These are phyloP conservation scores for Infundibulicybe gibba DNA, from an alignment of 768 basidiomycete genomes.

Conservation along the genomic window DNA sequence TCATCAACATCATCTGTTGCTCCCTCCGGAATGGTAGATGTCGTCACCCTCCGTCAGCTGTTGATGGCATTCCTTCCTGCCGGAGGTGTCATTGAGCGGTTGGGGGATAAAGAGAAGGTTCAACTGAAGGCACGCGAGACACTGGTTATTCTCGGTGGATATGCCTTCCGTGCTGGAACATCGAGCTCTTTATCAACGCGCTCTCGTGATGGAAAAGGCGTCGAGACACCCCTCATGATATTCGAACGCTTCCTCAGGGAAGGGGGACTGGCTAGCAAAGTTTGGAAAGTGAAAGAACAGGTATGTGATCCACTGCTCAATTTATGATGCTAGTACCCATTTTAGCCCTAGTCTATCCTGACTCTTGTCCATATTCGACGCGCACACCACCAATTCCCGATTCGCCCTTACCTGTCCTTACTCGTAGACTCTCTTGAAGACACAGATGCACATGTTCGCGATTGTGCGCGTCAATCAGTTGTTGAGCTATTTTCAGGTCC, in stretches of 20 bases:
- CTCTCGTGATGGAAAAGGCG: constrained; percentile 52
- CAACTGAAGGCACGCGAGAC: constrained; percentile 74
- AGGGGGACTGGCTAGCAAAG: constrained; percentile 72
- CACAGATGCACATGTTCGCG: constrained; percentile 85
- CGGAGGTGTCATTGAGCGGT: constrained; percentile 77
- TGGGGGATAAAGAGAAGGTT: constrained; percentile 77
- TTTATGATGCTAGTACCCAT: constrained; percentile 1
- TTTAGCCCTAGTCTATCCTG: constrained; percentile 46
- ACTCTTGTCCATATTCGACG: constrained; percentile 74
- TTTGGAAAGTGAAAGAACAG: constrained; percentile 85
- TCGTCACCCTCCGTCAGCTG: constrained; percentile 60
- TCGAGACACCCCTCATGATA: constrained; percentile 62
- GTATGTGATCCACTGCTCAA: constrained; percentile 34
- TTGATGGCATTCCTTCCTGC: constrained; percentile 67
- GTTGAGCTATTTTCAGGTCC: constrained; percentile 85
- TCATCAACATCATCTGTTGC: constrained; percentile 46
- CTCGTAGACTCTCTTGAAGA: constrained; percentile 90
- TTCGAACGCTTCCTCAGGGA: constrained; percentile 77
- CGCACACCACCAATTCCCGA: constrained; percentile 67
- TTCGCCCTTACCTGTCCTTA: constrained; percentile 73
- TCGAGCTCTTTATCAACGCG: constrained; percentile 39
- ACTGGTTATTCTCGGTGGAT: constrained; percentile 70
- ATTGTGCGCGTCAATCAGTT: constrained; percentile 76
- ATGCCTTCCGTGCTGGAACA: constrained; percentile 59
- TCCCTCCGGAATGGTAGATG: constrained; percentile 44